Evolutionary conservation across 192 early-diverging fungal species (phyloP).

Genomic region (Jimgerdemannia lactiflua): DNA sequence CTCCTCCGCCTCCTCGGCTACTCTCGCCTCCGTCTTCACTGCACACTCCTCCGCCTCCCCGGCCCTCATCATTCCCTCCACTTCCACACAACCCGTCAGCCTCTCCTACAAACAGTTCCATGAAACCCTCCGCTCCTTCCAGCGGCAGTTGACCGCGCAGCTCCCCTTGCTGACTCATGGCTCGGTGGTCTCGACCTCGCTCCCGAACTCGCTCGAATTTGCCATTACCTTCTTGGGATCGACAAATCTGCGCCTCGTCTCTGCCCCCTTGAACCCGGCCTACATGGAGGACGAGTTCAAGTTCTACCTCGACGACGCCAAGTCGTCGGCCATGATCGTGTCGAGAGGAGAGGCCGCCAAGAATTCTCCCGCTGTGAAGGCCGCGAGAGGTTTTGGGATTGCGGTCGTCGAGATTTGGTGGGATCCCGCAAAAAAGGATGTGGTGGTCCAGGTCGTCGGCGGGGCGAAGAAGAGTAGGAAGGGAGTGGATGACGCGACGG

Average conservation of each 20-base stretch:
- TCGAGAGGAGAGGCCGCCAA: slow-evolving; percentile 46
- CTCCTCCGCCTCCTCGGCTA: slow-evolving; percentile 5
- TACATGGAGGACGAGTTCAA: slow-evolving; percentile 68
- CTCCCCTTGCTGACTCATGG: slow-evolving; percentile 12
- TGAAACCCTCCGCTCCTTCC: slow-evolving; percentile 22
- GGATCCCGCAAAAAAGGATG: slow-evolving; percentile 27
- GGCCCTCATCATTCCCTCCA: slow-evolving; percentile 36
- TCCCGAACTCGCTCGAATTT: slow-evolving; percentile 70
- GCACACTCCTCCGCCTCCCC: slow-evolving; percentile 10
- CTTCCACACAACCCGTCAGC: slow-evolving; percentile 3
- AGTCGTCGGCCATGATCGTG: slow-evolving; percentile 58
- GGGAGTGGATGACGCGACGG: neutral
- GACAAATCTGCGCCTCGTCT: slow-evolving; percentile 54
- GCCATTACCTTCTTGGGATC: slow-evolving; percentile 66
- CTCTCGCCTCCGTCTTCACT: slow-evolving; percentile 29
- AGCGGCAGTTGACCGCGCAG: slow-evolving; percentile 13
- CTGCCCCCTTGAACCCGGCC: slow-evolving; percentile 71
- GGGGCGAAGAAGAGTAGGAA: slow-evolving; percentile 5
- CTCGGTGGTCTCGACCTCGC: slow-evolving; percentile 46
- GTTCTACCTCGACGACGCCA: slow-evolving; percentile 75
- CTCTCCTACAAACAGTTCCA: slow-evolving; percentile 25
- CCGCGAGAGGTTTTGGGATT: slow-evolving; percentile 46
- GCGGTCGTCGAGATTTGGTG: slow-evolving; percentile 57
- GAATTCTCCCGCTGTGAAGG: slow-evolving; percentile 50
- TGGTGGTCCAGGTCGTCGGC: slow-evolving; percentile 9